Base-by-base conservation (phyloP, 768 basidiomycete species). In the Cystofilobasidium ferigula region DNA sequence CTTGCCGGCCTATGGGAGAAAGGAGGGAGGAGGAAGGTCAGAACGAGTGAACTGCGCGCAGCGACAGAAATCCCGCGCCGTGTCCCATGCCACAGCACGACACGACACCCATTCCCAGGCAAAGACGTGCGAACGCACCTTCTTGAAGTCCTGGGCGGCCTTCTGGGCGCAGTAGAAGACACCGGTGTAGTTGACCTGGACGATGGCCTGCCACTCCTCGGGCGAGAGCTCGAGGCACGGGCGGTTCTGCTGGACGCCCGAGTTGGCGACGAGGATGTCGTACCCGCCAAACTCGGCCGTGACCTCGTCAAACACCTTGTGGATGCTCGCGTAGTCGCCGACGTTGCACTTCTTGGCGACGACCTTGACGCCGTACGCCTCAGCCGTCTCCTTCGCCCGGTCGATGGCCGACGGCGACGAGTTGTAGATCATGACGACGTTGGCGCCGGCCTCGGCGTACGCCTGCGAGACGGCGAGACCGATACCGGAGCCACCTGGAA, bases 401-500 rank as follows among this genome's bases (percentile, higher is more conserved):
- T 59, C 61, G 57, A 51, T 35, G 61, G 56, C 62, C 9, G 61
- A 57, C 26, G 61, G 56, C 14, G 67, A 63, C 2, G 61, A 63
- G 61, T 68, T 68, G 61, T 68, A 68, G 62, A 68, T 68, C 54
- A 68, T 68, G 38, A 61, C 62, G 45, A 67, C 64, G 32, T 67
- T 62, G 53, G 65, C 67, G n/a, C 61, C 67, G 24, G 67, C 61
- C 62, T 68, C 67, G 32, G 67, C 67, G 61, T 68, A 68, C 22
- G 56, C 67, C 56, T 67, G 60, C 30, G 66, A 67, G 54, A 63
- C 67, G 53, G 60, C 60, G 24, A 68, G 67, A 38, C 67, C 67
- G 48, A 68, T 68, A 36, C 66, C 66, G 54, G 66, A 68, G 56
- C 66, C 61, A 24, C 43, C 51, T 30, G 16, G 13, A 22, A 54